A percentile compares a stretch with the other conserved stretches of the same genome.
Conservation (phyloP, 2,329 filamentous ascomycete species). For the Ascosphaera acerosa region DNA sequence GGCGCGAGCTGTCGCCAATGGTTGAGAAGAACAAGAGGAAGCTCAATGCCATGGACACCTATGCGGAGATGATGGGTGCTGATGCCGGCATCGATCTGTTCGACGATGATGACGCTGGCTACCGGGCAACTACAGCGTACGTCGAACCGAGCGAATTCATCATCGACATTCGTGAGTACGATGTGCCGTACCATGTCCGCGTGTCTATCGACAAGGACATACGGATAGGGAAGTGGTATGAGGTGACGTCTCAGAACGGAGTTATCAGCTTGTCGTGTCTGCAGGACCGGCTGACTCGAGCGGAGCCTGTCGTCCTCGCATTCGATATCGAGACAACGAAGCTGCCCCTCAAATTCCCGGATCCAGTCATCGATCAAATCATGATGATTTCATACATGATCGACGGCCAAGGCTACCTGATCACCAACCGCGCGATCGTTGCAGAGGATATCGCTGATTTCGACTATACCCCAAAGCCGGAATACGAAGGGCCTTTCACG, state of each 20-base stretch:
- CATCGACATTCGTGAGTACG: slow-evolving; percentile 95
- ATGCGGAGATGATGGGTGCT: slow-evolving; percentile 73
- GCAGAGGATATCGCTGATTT: slow-evolving; percentile 95
- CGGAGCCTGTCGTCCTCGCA: slow-evolving; percentile 95
- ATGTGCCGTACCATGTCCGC: slow-evolving; percentile 96
- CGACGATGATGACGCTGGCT: slow-evolving; percentile 66
- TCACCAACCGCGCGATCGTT: slow-evolving; percentile 93
- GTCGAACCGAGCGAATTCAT: slow-evolving; percentile 89
- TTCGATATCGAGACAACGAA: slow-evolving; percentile 98
- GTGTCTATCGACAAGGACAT: slow-evolving; percentile 97
- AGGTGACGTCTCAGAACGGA: slow-evolving; percentile 80
- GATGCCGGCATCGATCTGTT: slow-evolving; percentile 83
- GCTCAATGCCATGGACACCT: slow-evolving; percentile 91
- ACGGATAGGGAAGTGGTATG: slow-evolving; percentile 91
- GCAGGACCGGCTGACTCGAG: slow-evolving; percentile 65
- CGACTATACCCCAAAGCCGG: slow-evolving; percentile 90
- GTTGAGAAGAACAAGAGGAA: slow-evolving; percentile 94
- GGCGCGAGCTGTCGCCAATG: slow-evolving; percentile 63
- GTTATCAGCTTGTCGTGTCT: slow-evolving; percentile 60
- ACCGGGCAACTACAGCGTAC: slow-evolving; percentile 53
- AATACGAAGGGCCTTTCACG: slow-evolving; percentile 87
- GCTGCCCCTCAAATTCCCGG: slow-evolving; percentile 84
- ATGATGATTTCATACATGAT: slow-evolving; percentile 99
- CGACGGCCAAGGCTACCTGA: slow-evolving; percentile 88
- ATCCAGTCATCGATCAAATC: slow-evolving; percentile 79